Percentiles rank a stretch among this genome's conserved stretches.
These are phyloP conservation scores for Drechslera avenae DNA, from an alignment of 2,329 filamentous ascomycete genomes.

Conservation along the genomic window DNA sequence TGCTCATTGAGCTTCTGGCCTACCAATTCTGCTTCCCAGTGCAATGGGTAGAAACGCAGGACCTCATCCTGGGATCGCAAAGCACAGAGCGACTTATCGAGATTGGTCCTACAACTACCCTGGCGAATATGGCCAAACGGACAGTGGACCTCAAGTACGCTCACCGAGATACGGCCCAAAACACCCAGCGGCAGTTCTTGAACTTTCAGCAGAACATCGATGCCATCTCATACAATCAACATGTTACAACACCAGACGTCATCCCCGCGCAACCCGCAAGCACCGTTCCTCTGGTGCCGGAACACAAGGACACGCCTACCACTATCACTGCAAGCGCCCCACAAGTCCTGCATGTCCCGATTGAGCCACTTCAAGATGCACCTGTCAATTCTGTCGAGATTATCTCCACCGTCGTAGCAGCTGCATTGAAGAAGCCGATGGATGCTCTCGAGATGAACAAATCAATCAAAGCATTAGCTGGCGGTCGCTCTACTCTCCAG, in stretches of 20 bases:
- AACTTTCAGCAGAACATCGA: conserved; percentile 1
- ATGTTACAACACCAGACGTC: conserved; percentile 3
- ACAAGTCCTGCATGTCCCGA: not conserved
- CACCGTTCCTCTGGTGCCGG: not conserved
- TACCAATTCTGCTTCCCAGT: conserved; percentile 21
- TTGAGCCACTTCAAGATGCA: conserved; percentile 10
- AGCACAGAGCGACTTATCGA: conserved; percentile 46
- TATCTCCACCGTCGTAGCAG: conserved; percentile 36
- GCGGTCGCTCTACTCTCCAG: conserved; percentile 51
- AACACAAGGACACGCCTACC: conserved; percentile 3
- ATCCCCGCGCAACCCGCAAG: not conserved
- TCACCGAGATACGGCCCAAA: conserved; percentile 19
- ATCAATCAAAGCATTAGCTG: conserved; percentile 44
- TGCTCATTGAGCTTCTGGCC: conserved; percentile 1
- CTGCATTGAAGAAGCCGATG: conserved; percentile 36
- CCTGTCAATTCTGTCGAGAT: conserved; percentile 29
- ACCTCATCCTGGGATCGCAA: conserved; percentile 35
- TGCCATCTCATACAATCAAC: not conserved
- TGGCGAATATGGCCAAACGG: conserved; percentile 48
- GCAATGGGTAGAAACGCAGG: conserved; percentile 49
- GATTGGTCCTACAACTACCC: conserved; percentile 46
- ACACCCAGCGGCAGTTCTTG: conserved; percentile 3
- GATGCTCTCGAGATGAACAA: conserved; percentile 32
- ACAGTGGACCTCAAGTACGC: conserved; percentile 30
- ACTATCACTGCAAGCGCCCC: not conserved